A percentile compares a stretch with the other conserved stretches of the same genome.
Conservation (phyloP, 306 rosid species). For the Malus sylvestris region DNA sequence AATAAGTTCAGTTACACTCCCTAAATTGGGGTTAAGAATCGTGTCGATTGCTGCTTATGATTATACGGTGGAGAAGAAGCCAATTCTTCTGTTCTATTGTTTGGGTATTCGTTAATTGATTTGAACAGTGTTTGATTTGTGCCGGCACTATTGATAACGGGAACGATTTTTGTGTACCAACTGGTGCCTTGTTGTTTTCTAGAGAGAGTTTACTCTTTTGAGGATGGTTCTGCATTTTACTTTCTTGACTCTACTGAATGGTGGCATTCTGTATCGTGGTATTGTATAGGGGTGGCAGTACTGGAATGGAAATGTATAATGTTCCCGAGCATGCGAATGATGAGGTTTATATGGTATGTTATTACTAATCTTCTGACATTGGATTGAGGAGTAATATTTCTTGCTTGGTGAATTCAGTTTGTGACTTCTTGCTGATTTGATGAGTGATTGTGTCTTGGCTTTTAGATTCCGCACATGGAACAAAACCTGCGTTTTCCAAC, state of each 20-base stretch:
- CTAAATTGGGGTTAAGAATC: background rate
- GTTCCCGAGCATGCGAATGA: constrained; percentile 39
- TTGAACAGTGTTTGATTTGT: background rate
- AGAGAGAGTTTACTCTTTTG: background rate
- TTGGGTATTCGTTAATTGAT: background rate
- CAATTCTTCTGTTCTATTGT: background rate
- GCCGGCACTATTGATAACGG: background rate
- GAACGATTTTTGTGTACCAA: background rate
- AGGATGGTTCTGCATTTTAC: background rate
- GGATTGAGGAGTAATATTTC: background rate
- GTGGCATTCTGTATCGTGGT: constrained; percentile 20
- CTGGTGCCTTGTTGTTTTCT: background rate
- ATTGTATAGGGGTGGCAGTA: constrained; percentile 57
- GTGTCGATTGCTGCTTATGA: background rate
- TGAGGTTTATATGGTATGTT: constrained; percentile 48
- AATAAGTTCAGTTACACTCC: background rate
- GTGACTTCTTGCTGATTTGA: background rate
- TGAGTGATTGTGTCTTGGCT: constrained; percentile 14
- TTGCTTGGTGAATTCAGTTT: constrained; percentile 1
- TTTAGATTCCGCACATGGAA: constrained; percentile 54
- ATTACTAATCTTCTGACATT: background rate
- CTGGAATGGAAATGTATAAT: constrained; percentile 57
- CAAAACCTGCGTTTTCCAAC: constrained; percentile 46
- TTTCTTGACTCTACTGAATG: background rate
- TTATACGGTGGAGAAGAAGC: background rate